Evolutionary conservation across 2,329 filamentous ascomycete species (phyloP).

Genomic region (Venturia oleaginea): DNA sequence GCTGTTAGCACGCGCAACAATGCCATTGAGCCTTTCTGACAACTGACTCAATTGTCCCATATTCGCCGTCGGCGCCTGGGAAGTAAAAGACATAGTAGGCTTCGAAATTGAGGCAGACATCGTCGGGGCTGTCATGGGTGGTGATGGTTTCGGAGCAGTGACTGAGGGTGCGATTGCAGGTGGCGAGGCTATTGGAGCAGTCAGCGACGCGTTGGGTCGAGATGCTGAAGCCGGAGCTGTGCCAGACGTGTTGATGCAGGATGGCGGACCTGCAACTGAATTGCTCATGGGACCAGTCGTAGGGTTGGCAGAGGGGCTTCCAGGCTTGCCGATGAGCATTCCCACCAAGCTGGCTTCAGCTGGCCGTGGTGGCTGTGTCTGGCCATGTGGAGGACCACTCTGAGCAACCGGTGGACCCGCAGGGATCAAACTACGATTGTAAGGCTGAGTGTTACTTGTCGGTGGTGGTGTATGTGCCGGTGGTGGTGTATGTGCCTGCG

Average conservation of each 20-base stretch:
- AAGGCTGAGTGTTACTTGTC: neutral
- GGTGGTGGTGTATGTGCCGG: too few relatives aligned
- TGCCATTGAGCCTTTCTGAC: slow-evolving; percentile 1
- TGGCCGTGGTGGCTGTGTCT: neutral
- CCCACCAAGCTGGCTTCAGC: slow-evolving; percentile 8
- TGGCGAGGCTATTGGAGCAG: neutral
- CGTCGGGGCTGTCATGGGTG: neutral
- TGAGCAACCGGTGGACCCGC: neutral
- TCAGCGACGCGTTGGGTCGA: neutral
- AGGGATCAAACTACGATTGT: neutral
- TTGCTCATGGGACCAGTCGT: neutral
- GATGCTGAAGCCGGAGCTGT: neutral
- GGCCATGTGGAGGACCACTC: neutral
- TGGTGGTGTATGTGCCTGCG: neutral
- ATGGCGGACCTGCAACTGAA: neutral
- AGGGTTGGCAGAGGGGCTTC: neutral
- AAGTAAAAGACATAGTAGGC: neutral
- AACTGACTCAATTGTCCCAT: neutral
- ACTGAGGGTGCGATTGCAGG: neutral
- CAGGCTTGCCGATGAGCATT: slow-evolving; percentile 9
- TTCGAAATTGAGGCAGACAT: neutral
- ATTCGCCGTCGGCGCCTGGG: neutral
- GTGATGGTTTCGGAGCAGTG: neutral
- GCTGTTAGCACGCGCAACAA: neutral
- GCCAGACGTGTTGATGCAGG: neutral